phyloP scores from a whole-genome alignment of 495 filamentous ascomycete species.

The Choiromyces venosus region DNA sequence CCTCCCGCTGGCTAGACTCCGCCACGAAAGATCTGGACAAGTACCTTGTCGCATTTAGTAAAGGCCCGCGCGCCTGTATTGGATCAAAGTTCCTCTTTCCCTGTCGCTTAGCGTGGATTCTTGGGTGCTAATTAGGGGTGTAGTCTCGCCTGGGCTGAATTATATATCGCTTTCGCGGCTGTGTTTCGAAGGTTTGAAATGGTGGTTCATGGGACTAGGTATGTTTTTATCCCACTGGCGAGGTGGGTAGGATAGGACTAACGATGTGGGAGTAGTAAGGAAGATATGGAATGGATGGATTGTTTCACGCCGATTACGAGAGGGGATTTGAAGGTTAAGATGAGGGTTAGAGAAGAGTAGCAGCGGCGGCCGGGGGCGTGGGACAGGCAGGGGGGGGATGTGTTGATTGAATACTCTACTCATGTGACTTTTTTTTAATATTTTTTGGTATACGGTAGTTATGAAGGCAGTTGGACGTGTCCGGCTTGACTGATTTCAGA shows the following conservation, averaged over 20 bases:
- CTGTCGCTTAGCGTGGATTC: too few species aligned
- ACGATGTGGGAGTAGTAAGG: constrained; percentile 8
- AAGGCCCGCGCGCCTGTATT: constrained; percentile 18
- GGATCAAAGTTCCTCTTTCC: constrained; percentile 36
- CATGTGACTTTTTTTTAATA: not conserved
- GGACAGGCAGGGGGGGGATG: not conserved
- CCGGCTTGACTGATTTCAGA: too few species aligned
- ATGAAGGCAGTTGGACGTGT: too few species aligned
- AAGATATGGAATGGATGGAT: constrained; percentile 23
- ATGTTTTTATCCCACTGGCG: not conserved
- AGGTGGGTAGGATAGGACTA: not conserved
- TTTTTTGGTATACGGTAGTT: not conserved
- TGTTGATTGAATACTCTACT: not conserved
- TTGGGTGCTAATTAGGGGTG: not conserved
- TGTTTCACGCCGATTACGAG: constrained; percentile 2
- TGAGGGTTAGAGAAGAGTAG: not conserved
- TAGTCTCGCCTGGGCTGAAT: constrained; percentile 23
- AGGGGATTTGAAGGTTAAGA: not conserved
- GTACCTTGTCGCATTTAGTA: constrained; percentile 32
- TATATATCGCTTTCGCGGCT: constrained; percentile 20
- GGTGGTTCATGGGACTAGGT: constrained; percentile 9
- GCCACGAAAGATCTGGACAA: constrained; percentile 43
- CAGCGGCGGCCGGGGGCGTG: too few species aligned
- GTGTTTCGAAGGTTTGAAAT: constrained; percentile 23
- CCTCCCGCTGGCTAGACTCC: constrained; percentile 47